phyloP scores from a whole-genome alignment of 257 asterid genomes.

The Prunella vulgaris region DNA sequence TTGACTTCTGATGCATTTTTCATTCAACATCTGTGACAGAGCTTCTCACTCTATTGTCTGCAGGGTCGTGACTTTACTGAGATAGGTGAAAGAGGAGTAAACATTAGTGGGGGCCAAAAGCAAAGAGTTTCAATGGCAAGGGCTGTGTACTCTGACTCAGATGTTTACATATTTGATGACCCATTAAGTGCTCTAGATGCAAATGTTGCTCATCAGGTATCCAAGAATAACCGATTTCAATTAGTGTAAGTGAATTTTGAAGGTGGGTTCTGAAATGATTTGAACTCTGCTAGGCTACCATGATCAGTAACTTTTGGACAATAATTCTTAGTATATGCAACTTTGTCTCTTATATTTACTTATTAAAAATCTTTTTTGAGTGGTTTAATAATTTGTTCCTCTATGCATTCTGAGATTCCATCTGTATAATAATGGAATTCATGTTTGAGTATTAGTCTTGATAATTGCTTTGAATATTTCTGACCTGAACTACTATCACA shows the following conservation, averaged over 20 bases:
- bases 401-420: not conserved
- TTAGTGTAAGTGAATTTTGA: not conserved
- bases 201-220: constrained; percentile 78
- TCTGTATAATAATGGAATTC: not conserved
- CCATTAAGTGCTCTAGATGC: constrained; percentile 93
- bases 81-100: constrained; percentile 94
- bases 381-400: not conserved
- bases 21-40: not conserved
- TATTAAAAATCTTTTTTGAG: not conserved
- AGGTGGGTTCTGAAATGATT: too few species aligned
- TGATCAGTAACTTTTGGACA: too few species aligned
- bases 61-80: constrained; percentile 92
- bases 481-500: constrained; percentile 7
- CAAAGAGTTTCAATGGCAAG: constrained; percentile 95
- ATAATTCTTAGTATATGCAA: not conserved
- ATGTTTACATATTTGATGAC: constrained; percentile 86
- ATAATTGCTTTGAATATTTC: not conserved
- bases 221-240: not conserved
- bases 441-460: constrained; percentile 9
- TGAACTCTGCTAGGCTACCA: too few species aligned
- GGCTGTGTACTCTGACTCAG: constrained; percentile 83
- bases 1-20: not conserved
- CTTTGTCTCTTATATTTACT: not conserved
- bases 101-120: constrained; percentile 93
- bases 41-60: constrained; percentile 17